Evolutionary conservation across 2,329 filamentous ascomycete genomes (phyloP), one percentile per base, ranked within the genome.

Genomic region (Magnaporthiopsis rhizophila): DNA sequence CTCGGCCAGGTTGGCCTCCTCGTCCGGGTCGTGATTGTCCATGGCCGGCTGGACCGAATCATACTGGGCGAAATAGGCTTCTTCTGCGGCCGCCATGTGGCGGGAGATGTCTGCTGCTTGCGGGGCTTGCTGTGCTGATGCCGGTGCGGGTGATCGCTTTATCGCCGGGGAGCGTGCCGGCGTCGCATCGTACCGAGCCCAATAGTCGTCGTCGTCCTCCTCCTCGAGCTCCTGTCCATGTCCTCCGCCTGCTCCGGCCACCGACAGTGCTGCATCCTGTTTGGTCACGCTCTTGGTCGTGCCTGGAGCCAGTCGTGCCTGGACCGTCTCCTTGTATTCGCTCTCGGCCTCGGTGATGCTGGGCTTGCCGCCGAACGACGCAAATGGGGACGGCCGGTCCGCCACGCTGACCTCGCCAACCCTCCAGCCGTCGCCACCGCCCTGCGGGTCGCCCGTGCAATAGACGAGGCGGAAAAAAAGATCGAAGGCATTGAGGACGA

Each of bases 21-120:
- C 89, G 69, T 92, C 89, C n/a, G 90, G 90, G 68, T 93, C 90
- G 73, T 93, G 87, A 64, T 86, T 86, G 74, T 94, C 91, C 80
- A 94, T 86, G 38, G 90, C 90, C 2, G 90, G 89, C 72, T 94
- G 90, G 11, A 94, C 89, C 67, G 85, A 80, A 69, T 89, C 87
- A 73, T 95, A 94, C 72, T 89, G 86, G 24, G 88, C 85, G 74
- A 86, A 94, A 74, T 94, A 94, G 58, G 86, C 86, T 60, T 89
- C 85, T 67, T 93, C 90, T 26, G 80, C 79, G 9, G 79, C 78
- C 61, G 70, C 59, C 72, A 62, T 72, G 70, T 64, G 70, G 73
- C 34, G 53, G 45, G 67, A 65, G 68, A 75, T 65, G 1, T 58
- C 62, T 28, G 24, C 36, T 21, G 15, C 36, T 3, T 59, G 56